Evolutionary conservation across 2,329 filamentous ascomycete species (phyloP).

Genomic region (Cercospora sesami): DNA sequence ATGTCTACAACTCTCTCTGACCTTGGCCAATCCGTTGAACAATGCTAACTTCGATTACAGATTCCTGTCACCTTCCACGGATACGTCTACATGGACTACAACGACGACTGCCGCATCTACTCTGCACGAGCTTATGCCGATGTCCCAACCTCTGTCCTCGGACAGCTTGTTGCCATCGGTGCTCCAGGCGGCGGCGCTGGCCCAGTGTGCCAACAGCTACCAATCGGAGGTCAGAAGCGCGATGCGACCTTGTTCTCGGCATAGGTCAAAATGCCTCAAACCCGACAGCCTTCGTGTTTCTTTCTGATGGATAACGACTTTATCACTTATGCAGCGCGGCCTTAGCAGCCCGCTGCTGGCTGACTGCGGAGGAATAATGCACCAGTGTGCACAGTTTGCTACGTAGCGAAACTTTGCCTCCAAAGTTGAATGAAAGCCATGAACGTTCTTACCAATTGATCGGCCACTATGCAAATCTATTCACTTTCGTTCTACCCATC

Average conservation of each 20-base stretch:
- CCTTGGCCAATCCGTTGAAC: neutral
- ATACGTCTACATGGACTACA: conserved; percentile 27
- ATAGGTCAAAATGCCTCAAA: neutral
- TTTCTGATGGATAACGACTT: neutral
- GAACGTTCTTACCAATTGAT: neutral
- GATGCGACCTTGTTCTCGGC: neutral
- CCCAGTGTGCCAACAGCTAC: conserved; percentile 5
- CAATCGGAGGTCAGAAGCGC: conserved; percentile 10
- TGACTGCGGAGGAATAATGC: neutral
- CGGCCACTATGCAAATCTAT: neutral
- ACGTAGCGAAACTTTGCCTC: neutral
- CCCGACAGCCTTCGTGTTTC: neutral
- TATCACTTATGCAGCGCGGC: neutral
- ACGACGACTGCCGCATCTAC: conserved; percentile 25
- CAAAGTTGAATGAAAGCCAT: neutral
- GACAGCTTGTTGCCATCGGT: conserved; percentile 15
- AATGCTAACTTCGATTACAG: neutral
- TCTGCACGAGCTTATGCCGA: conserved; percentile 18
- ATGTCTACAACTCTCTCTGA: neutral
- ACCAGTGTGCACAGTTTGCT: neutral
- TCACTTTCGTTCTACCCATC: neutral
- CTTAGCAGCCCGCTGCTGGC: neutral
- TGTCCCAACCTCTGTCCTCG: conserved; percentile 10
- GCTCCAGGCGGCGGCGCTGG: conserved; percentile 25
- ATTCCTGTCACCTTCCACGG: conserved; percentile 20